phyloP scores from a whole-genome alignment of 352 stramenopile genomes.

The Achlya hypogyna region DNA sequence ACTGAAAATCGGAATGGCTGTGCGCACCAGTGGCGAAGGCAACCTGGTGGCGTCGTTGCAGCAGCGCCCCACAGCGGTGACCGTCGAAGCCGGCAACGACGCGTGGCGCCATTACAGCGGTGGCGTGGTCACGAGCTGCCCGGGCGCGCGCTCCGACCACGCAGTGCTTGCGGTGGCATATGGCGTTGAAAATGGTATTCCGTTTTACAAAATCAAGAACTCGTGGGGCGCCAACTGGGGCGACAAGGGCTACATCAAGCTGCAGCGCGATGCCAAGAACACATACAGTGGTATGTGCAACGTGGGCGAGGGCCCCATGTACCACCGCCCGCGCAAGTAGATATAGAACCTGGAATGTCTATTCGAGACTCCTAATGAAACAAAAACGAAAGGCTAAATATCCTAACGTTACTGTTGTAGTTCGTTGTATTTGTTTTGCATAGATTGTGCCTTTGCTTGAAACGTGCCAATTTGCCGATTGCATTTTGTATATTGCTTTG shows the following conservation, averaged over 20 bases:
- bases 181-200: conserved; percentile 61
- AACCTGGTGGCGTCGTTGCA: conserved; percentile 94
- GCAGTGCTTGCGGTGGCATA: conserved; percentile 94
- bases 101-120: conserved; percentile 96
- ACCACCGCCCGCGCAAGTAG: not conserved
- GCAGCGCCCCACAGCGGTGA: conserved; percentile 65
- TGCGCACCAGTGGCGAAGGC: conserved; percentile 90
- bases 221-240: conserved; percentile 92
- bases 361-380: too few species aligned
- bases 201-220: conserved; percentile 96
- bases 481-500: too few species aligned
- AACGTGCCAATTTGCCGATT: too few species aligned
- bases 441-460: too few species aligned
- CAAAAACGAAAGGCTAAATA: too few species aligned
- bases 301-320: not conserved
- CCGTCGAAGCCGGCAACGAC: conserved; percentile 48
- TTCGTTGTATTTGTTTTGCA: too few species aligned
- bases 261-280: conserved; percentile 57
- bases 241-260: conserved; percentile 88
- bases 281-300: not conserved
- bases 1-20: conserved; percentile 86
- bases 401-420: too few species aligned
- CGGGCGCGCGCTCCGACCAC: conserved; percentile 90
- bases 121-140: conserved; percentile 77
- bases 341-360: not conserved